Percentiles rank a stretch among this genome's conserved stretches.
These are phyloP conservation scores for Phytopythium litorale DNA, from an alignment of 352 stramenopile genomes.

Conservation along the genomic window DNA sequence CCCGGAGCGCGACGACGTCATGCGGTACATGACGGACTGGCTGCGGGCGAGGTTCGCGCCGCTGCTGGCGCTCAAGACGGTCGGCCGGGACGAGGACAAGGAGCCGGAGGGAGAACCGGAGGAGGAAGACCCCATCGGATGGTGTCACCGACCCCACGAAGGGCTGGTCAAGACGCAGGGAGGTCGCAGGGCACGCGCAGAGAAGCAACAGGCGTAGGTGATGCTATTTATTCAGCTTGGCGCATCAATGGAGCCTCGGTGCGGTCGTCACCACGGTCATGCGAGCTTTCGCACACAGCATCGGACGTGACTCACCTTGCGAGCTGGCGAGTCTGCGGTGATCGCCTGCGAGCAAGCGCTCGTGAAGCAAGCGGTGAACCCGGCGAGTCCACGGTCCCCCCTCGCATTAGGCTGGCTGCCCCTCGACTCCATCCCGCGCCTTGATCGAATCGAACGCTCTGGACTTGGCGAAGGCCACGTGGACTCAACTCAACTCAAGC, in stretches of 20 bases:
- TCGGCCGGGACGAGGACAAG: neutral
- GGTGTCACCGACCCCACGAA: neutral
- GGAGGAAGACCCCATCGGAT: neutral
- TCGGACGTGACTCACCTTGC: no score
- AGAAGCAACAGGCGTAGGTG: neutral
- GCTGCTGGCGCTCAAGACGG: neutral
- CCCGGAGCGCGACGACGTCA: slow-evolving; percentile 46
- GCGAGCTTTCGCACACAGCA: no score
- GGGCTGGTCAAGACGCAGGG: neutral
- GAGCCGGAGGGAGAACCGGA: neutral
- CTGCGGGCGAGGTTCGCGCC: slow-evolving; percentile 23
- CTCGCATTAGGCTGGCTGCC: no score
- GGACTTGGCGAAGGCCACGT: no score
- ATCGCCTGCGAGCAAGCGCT: no score
- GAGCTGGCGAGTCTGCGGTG: no score
- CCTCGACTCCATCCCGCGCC: no score
- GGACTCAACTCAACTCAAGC: no score
- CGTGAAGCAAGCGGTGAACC: no score
- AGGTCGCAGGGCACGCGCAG: neutral
- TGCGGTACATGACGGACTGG: slow-evolving; percentile 43
- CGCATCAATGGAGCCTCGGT: neutral
- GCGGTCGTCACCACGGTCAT: neutral
- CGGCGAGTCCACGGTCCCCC: no score
- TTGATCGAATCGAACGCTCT: no score
- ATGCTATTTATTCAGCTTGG: neutral